phyloP scores from a whole-genome alignment of 306 rosid genomes.

The Heteromeles arbutifolia region DNA sequence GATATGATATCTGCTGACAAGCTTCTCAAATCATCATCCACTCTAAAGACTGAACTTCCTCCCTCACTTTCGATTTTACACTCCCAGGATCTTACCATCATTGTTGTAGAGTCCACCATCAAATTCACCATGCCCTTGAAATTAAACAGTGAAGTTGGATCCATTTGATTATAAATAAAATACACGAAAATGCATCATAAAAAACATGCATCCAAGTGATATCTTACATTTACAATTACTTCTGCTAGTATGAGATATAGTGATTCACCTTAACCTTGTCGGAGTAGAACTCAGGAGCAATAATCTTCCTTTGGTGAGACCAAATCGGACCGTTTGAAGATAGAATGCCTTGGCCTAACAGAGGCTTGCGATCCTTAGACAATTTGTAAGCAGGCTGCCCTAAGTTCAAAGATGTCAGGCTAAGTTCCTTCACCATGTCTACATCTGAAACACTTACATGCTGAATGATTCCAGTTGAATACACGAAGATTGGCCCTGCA shows the following conservation, averaged over 20 bases:
- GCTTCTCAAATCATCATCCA: conserved; percentile 42
- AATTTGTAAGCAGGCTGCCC: conserved; percentile 28
- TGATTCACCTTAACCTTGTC: conserved; percentile 34
- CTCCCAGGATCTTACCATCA: conserved; percentile 42
- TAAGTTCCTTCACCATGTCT: conserved; percentile 36
- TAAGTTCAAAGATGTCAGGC: conserved; percentile 19
- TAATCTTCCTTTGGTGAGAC: conserved; percentile 39
- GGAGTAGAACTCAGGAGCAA: conserved; percentile 35
- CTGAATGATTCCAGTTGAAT: conserved; percentile 28
- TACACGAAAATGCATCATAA: background rate
- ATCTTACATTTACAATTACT: background rate
- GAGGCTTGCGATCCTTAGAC: conserved; percentile 25
- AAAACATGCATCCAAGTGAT: background rate
- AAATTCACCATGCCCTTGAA: conserved; percentile 46
- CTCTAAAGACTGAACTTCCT: conserved; percentile 25
- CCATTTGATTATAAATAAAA: background rate
- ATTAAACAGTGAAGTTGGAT: background rate
- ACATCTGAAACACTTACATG: conserved; percentile 11
- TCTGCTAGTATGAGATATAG: background rate
- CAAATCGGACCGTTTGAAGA: conserved; percentile 33
- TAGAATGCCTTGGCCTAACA: conserved; percentile 35
- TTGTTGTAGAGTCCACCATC: conserved; percentile 45
- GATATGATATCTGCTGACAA: conserved; percentile 51
- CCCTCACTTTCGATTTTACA: conserved; percentile 30
- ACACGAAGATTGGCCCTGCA: conserved; percentile 28